Conservation (phyloP, 768 basidiomycete species). For the Tulasnella sp. region DNA sequence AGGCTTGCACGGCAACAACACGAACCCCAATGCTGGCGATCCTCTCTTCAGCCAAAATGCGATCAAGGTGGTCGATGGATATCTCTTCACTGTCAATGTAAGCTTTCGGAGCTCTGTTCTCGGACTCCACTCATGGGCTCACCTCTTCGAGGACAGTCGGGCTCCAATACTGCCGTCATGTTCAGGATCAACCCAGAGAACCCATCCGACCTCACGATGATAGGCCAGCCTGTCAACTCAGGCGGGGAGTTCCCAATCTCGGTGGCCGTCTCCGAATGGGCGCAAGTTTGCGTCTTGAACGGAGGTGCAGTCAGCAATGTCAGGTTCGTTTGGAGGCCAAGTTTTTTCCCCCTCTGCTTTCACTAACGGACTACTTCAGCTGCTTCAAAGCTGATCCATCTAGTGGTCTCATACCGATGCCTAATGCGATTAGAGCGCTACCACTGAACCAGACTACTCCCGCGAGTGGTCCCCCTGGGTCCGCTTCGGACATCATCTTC, state of each 20-base stretch:
- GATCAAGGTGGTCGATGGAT: background rate
- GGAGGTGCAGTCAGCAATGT: slow-evolving; percentile 23
- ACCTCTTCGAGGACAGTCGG: background rate
- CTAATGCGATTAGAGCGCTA: background rate
- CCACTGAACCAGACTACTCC: slow-evolving; percentile 11
- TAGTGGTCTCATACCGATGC: background rate
- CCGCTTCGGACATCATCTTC: background rate
- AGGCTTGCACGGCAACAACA: background rate
- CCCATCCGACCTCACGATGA: slow-evolving; percentile 21
- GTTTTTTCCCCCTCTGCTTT: background rate
- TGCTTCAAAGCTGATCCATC: background rate
- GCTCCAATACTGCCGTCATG: slow-evolving; percentile 23
- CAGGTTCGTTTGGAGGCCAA: background rate
- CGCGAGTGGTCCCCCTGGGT: background rate
- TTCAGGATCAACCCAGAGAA: slow-evolving; percentile 25
- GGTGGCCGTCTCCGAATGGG: slow-evolving; percentile 11
- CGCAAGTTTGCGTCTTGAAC: slow-evolving; percentile 19
- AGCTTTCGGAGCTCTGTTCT: background rate
- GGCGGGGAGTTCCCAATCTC: slow-evolving; percentile 27
- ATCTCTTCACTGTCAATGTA: slow-evolving; percentile 29
- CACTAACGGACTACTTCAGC: background rate
- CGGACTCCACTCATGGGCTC: background rate
- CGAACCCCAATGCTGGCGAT: background rate
- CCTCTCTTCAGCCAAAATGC: background rate
- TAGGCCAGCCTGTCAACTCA: slow-evolving; percentile 22